phyloP scores from a whole-genome alignment of 768 basidiomycete species.

The Boletus subcaerulescens region DNA sequence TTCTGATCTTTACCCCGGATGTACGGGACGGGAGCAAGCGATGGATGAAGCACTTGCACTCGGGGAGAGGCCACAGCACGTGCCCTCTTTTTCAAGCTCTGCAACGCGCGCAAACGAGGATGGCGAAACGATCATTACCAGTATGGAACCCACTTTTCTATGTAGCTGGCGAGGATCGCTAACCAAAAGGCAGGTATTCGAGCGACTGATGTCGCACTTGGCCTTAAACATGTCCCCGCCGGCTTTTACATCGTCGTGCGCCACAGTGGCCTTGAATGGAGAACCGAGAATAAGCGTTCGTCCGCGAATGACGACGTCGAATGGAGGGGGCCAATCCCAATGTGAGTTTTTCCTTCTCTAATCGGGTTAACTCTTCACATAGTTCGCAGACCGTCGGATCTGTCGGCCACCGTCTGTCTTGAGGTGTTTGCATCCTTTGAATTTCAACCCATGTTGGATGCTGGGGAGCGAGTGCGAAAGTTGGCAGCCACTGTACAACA shows the following conservation, averaged over 20 bases:
- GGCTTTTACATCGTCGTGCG: neutral
- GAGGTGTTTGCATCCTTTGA: neutral
- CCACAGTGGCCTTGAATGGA: neutral
- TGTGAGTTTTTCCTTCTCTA: neutral
- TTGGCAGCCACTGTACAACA: neutral
- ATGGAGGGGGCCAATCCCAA: neutral
- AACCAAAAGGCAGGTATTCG: no score
- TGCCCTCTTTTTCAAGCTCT: no score
- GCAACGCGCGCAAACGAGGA: no score
- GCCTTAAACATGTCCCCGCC: no score
- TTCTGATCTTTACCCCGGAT: no score
- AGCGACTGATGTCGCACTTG: no score
- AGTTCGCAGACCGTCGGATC: neutral
- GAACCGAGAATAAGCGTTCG: neutral
- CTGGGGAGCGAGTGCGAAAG: neutral
- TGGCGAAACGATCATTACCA: no score
- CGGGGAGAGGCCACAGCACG: no score
- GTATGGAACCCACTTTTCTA: no score
- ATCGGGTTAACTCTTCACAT: neutral
- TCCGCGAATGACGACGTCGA: neutral
- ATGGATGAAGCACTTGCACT: no score
- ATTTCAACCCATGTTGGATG: neutral
- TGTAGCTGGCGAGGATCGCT: no score
- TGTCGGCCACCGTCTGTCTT: neutral
- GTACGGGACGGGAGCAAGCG: no score